Evolutionary conservation across 2,329 filamentous ascomycete genomes (phyloP).

Genomic region (Harringtonia aguacate): DNA sequence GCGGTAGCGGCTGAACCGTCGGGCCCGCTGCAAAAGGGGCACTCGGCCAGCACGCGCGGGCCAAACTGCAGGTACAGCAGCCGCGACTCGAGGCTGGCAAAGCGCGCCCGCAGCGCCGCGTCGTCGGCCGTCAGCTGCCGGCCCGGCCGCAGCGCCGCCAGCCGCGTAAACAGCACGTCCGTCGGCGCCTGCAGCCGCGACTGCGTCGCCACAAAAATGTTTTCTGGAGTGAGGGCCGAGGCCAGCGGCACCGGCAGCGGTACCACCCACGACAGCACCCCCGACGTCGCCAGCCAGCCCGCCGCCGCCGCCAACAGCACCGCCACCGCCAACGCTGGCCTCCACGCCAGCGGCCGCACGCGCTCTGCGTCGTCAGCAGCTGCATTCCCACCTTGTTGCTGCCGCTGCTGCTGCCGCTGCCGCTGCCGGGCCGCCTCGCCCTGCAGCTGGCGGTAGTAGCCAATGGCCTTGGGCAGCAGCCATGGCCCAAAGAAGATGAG

Average conservation of each 20-base stretch:
- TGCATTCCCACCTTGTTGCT: constrained; percentile 19
- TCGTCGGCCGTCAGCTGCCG: constrained; percentile 45
- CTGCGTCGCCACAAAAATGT: constrained; percentile 67
- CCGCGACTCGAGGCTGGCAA: constrained; percentile 61
- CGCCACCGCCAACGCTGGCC: constrained; percentile 51
- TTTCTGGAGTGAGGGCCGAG: constrained; percentile 53
- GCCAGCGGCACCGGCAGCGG: constrained; percentile 16
- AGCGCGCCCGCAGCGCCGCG: constrained; percentile 52
- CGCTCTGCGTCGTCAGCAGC: too few relatives aligned
- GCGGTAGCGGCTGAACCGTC: constrained; percentile 30
- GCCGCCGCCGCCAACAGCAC: constrained; percentile 21
- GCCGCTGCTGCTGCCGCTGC: constrained; percentile 25
- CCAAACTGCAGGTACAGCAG: constrained; percentile 80
- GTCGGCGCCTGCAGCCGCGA: constrained; percentile 79
- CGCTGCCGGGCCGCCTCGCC: constrained; percentile 28
- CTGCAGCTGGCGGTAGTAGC: constrained; percentile 49
- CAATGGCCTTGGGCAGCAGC: constrained; percentile 54
- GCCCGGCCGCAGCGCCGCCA: constrained; percentile 38
- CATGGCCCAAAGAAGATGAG: constrained; percentile 59
- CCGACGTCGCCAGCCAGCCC: background rate
- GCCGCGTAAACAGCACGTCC: constrained; percentile 72
- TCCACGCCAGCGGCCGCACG: constrained; percentile 26
- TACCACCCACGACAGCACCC: constrained; percentile 7
- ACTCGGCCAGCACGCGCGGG: constrained; percentile 59
- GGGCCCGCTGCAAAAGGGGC: constrained; percentile 59